Conservation (phyloP, 2,329 filamentous ascomycete genomes). For the Paraphaeosphaeria sporulosa region DNA sequence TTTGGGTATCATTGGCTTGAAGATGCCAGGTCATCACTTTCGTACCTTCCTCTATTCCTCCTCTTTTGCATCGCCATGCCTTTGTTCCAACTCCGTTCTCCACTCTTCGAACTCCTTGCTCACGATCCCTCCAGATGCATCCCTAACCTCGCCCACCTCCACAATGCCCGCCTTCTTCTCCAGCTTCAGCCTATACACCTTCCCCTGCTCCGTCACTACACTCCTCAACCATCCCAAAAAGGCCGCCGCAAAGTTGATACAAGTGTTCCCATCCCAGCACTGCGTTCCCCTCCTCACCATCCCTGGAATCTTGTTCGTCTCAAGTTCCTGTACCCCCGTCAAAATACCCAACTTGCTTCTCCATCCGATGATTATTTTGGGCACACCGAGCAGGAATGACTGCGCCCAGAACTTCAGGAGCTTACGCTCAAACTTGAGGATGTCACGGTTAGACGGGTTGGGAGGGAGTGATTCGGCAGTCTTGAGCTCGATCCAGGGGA, state of each 20-base stretch:
- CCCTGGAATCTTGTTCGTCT: conserved; percentile 79
- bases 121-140: conserved; percentile 79
- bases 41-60: not conserved
- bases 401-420: conserved; percentile 97
- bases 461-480: conserved; percentile 74
- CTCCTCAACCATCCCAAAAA: conserved; percentile 79
- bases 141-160: conserved; percentile 76
- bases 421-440: conserved; percentile 83
- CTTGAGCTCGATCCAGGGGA: conserved; percentile 95
- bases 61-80: conserved; percentile 9
- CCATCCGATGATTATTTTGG: conserved; percentile 90
- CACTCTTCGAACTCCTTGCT: conserved; percentile 80
- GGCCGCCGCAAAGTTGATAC: conserved; percentile 84
- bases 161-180: conserved; percentile 69
- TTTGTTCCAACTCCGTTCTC: conserved; percentile 51
- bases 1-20: not conserved
- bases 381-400: conserved; percentile 91
- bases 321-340: conserved; percentile 75
- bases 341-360: conserved; percentile 77
- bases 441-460: conserved; percentile 66
- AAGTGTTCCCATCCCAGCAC: conserved; percentile 90
- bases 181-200: conserved; percentile 79
- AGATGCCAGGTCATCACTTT: not conserved
- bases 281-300: conserved; percentile 73
- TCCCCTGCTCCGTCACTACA: conserved; percentile 69